Percentiles rank a stretch among this genome's conserved stretches.
Evolutionary conservation across 306 rosid genomes (phyloP).

Genomic region (Cicer judaicum): DNA sequence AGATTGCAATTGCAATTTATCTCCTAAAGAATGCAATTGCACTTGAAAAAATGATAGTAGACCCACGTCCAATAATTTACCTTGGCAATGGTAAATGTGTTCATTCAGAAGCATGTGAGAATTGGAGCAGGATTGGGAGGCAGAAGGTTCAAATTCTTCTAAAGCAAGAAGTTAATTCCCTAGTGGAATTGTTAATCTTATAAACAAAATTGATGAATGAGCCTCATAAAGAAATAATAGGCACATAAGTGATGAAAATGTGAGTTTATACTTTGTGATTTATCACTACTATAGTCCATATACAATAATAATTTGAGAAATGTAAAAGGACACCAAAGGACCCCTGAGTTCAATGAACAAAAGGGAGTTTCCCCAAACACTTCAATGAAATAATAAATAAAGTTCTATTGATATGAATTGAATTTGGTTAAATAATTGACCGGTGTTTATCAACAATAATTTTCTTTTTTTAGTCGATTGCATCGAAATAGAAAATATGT

Average conservation of each 20-base stretch:
- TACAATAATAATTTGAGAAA: conserved; percentile 2
- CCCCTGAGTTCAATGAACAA: conserved; percentile 30
- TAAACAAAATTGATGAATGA: conserved; percentile 12
- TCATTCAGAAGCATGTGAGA: conserved; percentile 12
- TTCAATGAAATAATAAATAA: conserved; percentile 44
- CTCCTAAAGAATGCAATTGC: conserved; percentile 42
- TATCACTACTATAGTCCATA: neutral
- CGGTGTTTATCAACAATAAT: no score
- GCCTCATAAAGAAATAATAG: neutral
- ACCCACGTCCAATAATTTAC: conserved; percentile 46
- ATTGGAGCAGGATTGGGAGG: conserved; percentile 37
- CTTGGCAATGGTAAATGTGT: conserved; percentile 46
- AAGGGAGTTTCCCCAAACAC: conserved; percentile 57
- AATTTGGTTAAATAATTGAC: neutral
- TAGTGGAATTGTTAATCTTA: conserved; percentile 37
- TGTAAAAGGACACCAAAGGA: conserved; percentile 4
- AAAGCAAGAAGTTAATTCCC: neutral
- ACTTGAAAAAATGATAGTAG: conserved; percentile 47
- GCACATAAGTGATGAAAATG: conserved; percentile 4
- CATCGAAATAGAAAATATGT: no score
- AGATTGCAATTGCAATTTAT: conserved; percentile 48
- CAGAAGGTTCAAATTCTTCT: conserved; percentile 31
- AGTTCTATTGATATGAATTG: neutral
- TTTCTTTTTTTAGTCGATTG: no score
- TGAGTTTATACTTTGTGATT: neutral